Evolutionary conservation across 1,284 basidiomycete species (phyloP).

Genomic region (Cutaneotrichosporon daszewskae): DNA sequence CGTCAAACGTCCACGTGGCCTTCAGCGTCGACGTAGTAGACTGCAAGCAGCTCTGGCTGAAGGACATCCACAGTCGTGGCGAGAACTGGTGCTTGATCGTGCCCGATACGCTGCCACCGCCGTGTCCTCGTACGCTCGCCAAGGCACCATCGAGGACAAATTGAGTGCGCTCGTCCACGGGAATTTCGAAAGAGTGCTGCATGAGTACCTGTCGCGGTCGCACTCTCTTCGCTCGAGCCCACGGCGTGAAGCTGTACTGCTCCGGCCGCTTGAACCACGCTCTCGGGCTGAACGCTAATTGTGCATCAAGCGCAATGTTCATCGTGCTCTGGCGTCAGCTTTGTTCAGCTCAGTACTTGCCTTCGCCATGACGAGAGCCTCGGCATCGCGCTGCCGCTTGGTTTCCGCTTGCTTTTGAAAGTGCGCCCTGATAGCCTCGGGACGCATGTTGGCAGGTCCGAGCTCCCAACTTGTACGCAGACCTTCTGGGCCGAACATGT

Average conservation of each 20-base stretch:
- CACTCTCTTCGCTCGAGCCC: conserved; percentile 31
- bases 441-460: conserved; percentile 46
- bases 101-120: conserved; percentile 51
- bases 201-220: conserved; percentile 37
- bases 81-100: conserved; percentile 51
- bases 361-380: conserved; percentile 51
- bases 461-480: conserved; percentile 51
- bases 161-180: conserved; percentile 35
- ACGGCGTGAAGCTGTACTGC: conserved; percentile 25
- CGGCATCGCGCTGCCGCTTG: conserved; percentile 48
- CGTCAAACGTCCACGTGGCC: conserved; percentile 48
- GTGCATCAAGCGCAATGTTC: conserved; percentile 38
- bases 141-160: conserved; percentile 45
- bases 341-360: conserved; percentile 11
- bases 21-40: conserved; percentile 49
- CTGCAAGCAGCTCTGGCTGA: conserved; percentile 44
- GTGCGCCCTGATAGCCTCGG: conserved; percentile 45
- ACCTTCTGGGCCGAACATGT: conserved; percentile 53
- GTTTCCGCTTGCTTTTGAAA: conserved; percentile 48
- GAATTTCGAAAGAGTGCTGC: conserved; percentile 47
- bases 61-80: conserved; percentile 47
- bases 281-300: conserved; percentile 39
- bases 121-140: conserved; percentile 42
- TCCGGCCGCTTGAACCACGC: conserved; percentile 33
- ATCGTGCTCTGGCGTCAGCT: conserved; percentile 28